Evolutionary conservation across 2,329 filamentous ascomycete species (phyloP), one percentile per base, ranked within the genome.

Genomic region (Aspergillus sp.): DNA sequence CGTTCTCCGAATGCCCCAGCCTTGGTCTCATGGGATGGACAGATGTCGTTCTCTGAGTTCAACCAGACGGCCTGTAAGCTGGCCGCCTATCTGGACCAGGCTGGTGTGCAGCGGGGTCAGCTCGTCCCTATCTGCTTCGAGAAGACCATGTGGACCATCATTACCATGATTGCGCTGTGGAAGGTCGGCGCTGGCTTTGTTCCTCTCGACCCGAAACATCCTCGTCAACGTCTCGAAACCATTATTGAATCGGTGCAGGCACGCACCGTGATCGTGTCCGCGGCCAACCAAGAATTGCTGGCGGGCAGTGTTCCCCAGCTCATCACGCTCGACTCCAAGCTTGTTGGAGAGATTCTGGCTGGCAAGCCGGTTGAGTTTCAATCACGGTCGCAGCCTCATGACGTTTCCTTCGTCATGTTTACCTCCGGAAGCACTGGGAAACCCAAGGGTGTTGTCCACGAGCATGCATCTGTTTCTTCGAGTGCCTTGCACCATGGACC

Each of bases 381-480:
- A 23, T 52, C 45, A 31, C 25, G 3, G 45, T 47, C 21, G 32
- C 50, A 38, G 45, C 1, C 78, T 81, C 60, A 76, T 86, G 64
- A 86, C 83, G 0, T 55, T 29, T 81, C 83, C 0, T 85, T 81
- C 61, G 73, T 83, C 4, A 74, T 87, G 7, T 81, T 85, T 56
- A 78, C 76, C 6, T 47, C 50, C 17, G 50, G 45, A n/a, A 47
- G 50, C 17, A 47, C 38, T 7, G 45, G 38, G 19, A 50, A 50
- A 5, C 77, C 79, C 0, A 80, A 81, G 52, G 82, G 82, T 2
- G 77, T 83, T 19, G 78, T 83, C 36, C 81, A 84, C 52, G 79
- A 77, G 3, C 84, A 87, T 55, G 69, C 70, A 0, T 77, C 81
- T 0, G 70, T 84, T 1, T 78, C 81, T 1, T 80, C 81, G 0